Evolutionary conservation across 2,329 filamentous ascomycete species (phyloP).

Genomic region (Daldinia eschscholtzii): DNA sequence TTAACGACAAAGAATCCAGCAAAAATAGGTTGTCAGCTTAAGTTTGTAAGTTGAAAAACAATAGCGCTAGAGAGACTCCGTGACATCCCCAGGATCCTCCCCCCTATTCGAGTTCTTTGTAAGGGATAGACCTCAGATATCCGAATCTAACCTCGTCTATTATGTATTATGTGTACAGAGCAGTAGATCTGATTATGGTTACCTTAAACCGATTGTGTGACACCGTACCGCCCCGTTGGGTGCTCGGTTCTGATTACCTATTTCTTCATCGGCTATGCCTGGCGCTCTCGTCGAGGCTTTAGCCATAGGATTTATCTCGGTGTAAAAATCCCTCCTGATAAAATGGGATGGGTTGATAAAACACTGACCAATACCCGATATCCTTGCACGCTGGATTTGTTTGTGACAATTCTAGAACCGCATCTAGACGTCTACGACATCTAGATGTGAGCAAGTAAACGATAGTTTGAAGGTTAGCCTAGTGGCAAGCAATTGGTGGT

Average conservation of each 20-base stretch:
- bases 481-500: not conserved
- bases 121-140: conserved; percentile 15
- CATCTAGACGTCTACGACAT: not conserved
- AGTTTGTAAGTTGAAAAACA: not conserved
- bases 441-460: not conserved
- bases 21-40: not conserved
- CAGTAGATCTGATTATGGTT: conserved; percentile 12
- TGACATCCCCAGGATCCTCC: not conserved
- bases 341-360: not conserved
- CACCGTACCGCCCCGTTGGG: not conserved
- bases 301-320: not conserved
- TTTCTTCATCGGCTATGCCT: not conserved
- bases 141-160: conserved; percentile 14
- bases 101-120: conserved; percentile 8
- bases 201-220: not conserved
- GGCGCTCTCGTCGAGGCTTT: not conserved
- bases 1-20: not conserved
- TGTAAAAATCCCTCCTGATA: not conserved
- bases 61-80: not conserved
- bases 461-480: not conserved
- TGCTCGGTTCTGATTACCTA: not conserved
- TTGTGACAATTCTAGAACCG: not conserved
- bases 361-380: not conserved
- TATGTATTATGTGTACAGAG: conserved; percentile 7
- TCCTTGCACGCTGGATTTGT: not conserved